Base-by-base conservation (phyloP, 208 protist species). In the Leishmania mexicana region DNA sequence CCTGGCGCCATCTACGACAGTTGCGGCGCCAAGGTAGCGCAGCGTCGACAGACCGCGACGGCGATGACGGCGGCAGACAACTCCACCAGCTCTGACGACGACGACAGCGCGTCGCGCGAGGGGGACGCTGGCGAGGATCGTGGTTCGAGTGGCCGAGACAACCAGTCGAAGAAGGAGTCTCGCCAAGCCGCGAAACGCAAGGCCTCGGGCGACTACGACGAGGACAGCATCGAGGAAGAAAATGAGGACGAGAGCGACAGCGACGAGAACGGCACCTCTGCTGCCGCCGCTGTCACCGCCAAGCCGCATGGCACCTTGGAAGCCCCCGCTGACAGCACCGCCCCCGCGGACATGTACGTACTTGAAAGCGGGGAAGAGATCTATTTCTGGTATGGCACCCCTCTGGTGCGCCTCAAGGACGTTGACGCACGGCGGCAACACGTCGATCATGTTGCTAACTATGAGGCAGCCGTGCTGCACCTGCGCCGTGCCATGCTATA, bases 401-500 rank as follows among this genome's bases (percentile, higher is more conserved):
- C 92, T 47, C 86, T 97, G 2, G 93, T 92, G 72, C 88, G 90
- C 10, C 81, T 90, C 28, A 72, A 75, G 42, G 87, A 88, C 81
- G 84, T 73, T 49, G 75, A 70, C 40, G 86, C 81, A 58, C 85
- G 92, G 71, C 83, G 89, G 57, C 71, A 81, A 24, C 86, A 87
- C 60, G 87, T 90, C 40, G 86, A 91, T 72, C 79, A 85, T 31
- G 75, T 60, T 5, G 80, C 76, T 67, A 93, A 94, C 85, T 86
- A 88, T 76, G 93, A 96, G 57, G 84, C 83, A 1, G 95, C 92
- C 38, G 90, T 94, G 42, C 80, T 95, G 42, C 84, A 84, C 78
- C 83, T 97, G 72, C 95, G 95, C 1, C 92, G 92, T 19, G 95
- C 95, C 5, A 94, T 97, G 93, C 83, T 95, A 3, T 97, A 95